Evolutionary conservation across 1,139 yeast genomes (phyloP), one percentile per base, ranked within the genome.

Genomic region (Suhomyces yuchorum): DNA sequence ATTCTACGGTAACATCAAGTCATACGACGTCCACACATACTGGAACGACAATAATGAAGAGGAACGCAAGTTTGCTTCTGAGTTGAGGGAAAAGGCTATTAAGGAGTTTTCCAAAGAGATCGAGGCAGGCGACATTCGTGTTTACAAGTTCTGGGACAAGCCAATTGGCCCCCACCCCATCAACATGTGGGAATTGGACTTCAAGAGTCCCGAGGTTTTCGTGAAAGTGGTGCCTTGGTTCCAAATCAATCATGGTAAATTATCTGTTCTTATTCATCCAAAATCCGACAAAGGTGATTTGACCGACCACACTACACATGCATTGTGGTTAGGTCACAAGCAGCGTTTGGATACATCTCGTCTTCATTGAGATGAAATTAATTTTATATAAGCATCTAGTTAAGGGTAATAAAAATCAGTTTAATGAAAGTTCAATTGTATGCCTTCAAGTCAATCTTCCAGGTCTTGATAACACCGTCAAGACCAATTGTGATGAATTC

Each of bases 401-500:
- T 8, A 22, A 36, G 15, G 24, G 19, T 36, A 36, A 18, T 20
- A 18, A 34, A 20, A 20, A 14, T 4, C 18, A 15, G 8, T 17
- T 14, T 23, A 38, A 18, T 12, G 4, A 23, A 14, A 17, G 28
- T 30, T 18, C 30, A 39, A 14, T 40, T 39, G 41, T 59, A 60
- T 15, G 50, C 59, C 41, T 57, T 54, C 33, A 68, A 65, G 44
- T 68, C 70, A 12, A 81, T 80, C 8, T 63, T 59, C 98, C 98
- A 95, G 33, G 75, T 69, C 68, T 87, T 92, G 48, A 92, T 74
- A 40, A 86, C 78, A 2, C 95, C 91, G 63, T 93, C 99, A 15
- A 84, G 72, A 26, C 99, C 99, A 18, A 82, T 84, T 51, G 87
- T 82, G 6, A 82, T 81, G 42, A 92, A 65, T 17, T 71, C 68